Evolutionary conservation across 2,329 filamentous ascomycete species (phyloP), one percentile per base, ranked within the genome.

Genomic region (Apiospora malaysiana): DNA sequence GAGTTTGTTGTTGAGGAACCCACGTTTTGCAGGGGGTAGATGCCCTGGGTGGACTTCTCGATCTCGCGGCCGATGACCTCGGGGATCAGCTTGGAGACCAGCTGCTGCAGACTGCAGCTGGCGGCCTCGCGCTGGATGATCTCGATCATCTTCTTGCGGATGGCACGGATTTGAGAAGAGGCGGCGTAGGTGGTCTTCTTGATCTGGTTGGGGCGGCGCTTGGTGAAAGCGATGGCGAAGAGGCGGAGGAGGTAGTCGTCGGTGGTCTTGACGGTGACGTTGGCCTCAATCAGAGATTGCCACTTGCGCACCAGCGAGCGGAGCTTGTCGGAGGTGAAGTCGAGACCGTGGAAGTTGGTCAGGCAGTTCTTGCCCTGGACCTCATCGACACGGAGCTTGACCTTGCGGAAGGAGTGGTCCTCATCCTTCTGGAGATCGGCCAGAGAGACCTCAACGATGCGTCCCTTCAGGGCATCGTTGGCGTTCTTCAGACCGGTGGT

Each of bases 301-400:
- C 96, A 99, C 90, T 99, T 99, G 89, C 96, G 95, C 80, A 99
- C 96, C 78, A 99, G 92, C 76, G 96, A 98, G 83, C 96, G 94
- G 81, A 99, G 93, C 91, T 99, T 99, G 92, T 99, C 96, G 80
- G 96, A 98, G 84, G 96, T 99, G 93, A 99, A 98, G 89, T 99
- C 96, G 84, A 99, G 92, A 80, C 96, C 96, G 92, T 99, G 95
- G 93, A 99, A 99, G 92, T 98, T 98, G 90, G 96, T 98, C 86
- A 99, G 88, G 89, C 96, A 98, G 92, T 97, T 98, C 92, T 98
- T 98, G 90, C 96, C 96, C 89, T 99, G 96, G 76, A 99, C 92
- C 88, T 99, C 96, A 83, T 99, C 96, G 81, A 98, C 94, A 78
- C 96, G 92, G 83, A 99, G 94, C 91, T 97, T 97, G 85, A 99